Evolutionary conservation across 495 filamentous ascomycete species (phyloP).

Genomic region (Penicillium riverlandense): DNA sequence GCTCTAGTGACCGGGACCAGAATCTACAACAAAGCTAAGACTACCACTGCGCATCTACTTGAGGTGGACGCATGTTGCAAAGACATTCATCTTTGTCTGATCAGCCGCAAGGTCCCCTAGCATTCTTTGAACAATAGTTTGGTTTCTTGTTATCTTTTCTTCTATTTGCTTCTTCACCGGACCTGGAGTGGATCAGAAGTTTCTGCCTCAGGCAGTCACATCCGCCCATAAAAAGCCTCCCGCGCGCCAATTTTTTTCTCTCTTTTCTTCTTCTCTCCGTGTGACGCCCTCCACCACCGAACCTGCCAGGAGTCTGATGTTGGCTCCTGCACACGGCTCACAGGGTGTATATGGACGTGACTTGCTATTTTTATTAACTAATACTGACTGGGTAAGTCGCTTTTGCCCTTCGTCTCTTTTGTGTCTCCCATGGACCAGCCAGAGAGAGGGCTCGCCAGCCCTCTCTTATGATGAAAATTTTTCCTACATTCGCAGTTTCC

Average conservation of each 20-base stretch:
- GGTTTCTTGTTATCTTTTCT: slow-evolving; percentile 2
- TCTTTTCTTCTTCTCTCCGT: slow-evolving; percentile 10
- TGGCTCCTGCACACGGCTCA: background rate
- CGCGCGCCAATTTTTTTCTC: slow-evolving; percentile 21
- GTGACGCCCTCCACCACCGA: background rate
- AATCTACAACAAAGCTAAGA: too few species aligned
- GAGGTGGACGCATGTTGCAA: too few species aligned
- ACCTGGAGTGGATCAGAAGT: slow-evolving; percentile 17
- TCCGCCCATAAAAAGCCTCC: slow-evolving; percentile 30
- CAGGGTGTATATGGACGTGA: slow-evolving; percentile 2
- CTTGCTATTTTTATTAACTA: background rate
- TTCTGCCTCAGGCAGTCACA: slow-evolving; percentile 29
- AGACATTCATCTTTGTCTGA: too few species aligned
- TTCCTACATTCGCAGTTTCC: slow-evolving; percentile 50
- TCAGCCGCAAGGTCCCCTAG: too few species aligned
- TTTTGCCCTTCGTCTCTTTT: slow-evolving; percentile 2
- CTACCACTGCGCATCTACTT: too few species aligned
- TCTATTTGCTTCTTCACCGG: background rate
- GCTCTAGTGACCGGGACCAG: too few species aligned
- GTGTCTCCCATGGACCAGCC: slow-evolving; percentile 3
- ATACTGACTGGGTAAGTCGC: slow-evolving; percentile 18
- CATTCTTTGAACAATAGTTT: too few species aligned
- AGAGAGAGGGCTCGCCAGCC: slow-evolving; percentile 9
- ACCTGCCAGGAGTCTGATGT: slow-evolving; percentile 8
- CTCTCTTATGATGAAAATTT: slow-evolving; percentile 42